phyloP scores from a whole-genome alignment of 2,329 filamentous ascomycete genomes.

The Thermoascus crustaceus region DNA sequence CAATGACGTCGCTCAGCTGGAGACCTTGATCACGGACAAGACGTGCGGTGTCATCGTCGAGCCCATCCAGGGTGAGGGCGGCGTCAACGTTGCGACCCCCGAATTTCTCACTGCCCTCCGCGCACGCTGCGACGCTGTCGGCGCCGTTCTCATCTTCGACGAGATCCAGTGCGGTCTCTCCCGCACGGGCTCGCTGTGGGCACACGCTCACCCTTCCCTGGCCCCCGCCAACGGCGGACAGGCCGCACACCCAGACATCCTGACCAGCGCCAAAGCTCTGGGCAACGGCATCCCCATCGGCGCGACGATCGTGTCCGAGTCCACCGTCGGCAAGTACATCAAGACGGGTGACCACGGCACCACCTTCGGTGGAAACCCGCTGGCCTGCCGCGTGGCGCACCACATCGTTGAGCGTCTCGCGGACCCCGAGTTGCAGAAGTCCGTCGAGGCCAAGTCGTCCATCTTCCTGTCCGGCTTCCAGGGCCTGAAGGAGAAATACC shows the following conservation, averaged over 20 bases:
- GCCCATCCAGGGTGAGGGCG: conserved; percentile 95
- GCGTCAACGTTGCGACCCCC: conserved; percentile 72
- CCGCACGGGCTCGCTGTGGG: conserved; percentile 85
- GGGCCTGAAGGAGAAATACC: conserved; percentile 52
- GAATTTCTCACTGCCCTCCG: conserved; percentile 82
- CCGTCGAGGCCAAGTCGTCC: conserved; percentile 60
- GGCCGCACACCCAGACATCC: conserved; percentile 82
- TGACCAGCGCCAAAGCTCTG: conserved; percentile 91
- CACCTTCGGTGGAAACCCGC: conserved; percentile 86
- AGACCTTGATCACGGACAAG: conserved; percentile 66
- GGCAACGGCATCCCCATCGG: conserved; percentile 96
- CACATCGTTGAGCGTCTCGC: conserved; percentile 73
- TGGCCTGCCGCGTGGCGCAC: conserved; percentile 76
- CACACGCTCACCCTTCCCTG: conserved; percentile 64
- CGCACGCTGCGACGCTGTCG: conserved; percentile 73
- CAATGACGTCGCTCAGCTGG: conserved; percentile 69
- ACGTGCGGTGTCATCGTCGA: conserved; percentile 95
- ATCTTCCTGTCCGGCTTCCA: conserved; percentile 53
- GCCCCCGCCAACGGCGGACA: conserved; percentile 32
- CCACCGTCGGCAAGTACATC: conserved; percentile 59
- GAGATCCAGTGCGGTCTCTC: conserved; percentile 94
- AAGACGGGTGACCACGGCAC: conserved; percentile 81
- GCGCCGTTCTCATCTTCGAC: conserved; percentile 84
- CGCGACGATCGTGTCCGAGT: conserved; percentile 61
- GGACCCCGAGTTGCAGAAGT: conserved; percentile 59